Evolutionary conservation across 1,139 yeast genomes (phyloP), one percentile per base, ranked within the genome.

Genomic region (Hemisphaericaspora subhashii): DNA sequence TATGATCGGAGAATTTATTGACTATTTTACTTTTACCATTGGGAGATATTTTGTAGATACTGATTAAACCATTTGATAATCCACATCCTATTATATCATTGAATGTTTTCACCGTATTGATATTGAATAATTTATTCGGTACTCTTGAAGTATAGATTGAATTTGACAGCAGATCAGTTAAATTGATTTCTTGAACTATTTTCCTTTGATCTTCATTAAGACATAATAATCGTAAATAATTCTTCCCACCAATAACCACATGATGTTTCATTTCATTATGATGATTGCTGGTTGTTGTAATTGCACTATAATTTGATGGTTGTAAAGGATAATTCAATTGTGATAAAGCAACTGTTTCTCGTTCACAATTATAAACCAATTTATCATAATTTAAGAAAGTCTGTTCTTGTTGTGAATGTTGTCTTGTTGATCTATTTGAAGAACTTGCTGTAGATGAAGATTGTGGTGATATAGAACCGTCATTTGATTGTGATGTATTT

Each of bases 1-100:
- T 81, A 52, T 88, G 96, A 46, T 86, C 96, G 12, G 74, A 64
- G 27, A 83, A 65, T 32, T 77, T 70, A 37, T 72, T 55, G 22
- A 74, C 52, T 12, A 76, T 46, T 42, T 72, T 66, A 37, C 72
- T 53, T 42, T 60, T 63, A 5, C 77, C 77, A 42, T 53, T 60
- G 38, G 62, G 57, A 16, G 58, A 47, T 12, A 72, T 51, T 40
- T 61, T 62, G 47, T 64, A 68, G 11, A 71, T 46, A 17, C 60
- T 45, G 9, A 72, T 60, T 8, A 51, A 46, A 1, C 78, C 78
- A 44, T 58, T 68, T 13, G 73, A 59, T 42, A 68, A 57, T 3
- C 77, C 78, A 44, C 74, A 65, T 2, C 75, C 76, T 7, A 72
- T 56, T 12, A 60, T 47, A 45, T 67, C 68, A 25, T 56, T 51